These are phyloP conservation scores for Amphicarpaea edgeworthii DNA, from an alignment of 306 rosid species.

Conservation along the genomic window DNA sequence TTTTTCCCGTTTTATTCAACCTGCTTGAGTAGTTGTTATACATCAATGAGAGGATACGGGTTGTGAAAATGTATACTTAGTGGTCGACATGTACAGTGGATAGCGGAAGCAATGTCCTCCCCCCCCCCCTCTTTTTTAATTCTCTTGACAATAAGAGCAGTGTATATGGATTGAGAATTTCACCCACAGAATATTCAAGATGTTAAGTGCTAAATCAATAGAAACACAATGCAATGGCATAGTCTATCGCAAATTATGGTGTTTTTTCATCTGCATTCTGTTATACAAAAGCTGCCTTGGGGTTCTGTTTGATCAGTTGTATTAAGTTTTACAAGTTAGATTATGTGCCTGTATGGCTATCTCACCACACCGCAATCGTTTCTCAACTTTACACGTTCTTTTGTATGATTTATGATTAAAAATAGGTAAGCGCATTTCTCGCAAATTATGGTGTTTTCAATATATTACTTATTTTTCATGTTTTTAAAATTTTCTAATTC, in stretches of 20 bases:
- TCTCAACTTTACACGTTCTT: background rate
- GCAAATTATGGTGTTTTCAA: too few relatives aligned
- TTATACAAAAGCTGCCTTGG: background rate
- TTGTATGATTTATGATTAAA: background rate
- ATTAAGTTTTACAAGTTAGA: background rate
- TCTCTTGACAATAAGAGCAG: constrained; percentile 58
- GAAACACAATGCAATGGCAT: constrained; percentile 49
- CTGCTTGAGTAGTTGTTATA: constrained; percentile 68
- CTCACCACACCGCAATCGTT: background rate
- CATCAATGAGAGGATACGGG: constrained; percentile 61
- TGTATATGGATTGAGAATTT: constrained; percentile 58
- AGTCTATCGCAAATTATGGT: constrained; percentile 35
- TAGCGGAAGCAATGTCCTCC: constrained; percentile 60
- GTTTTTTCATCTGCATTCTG: constrained; percentile 21
- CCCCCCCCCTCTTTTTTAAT: background rate
- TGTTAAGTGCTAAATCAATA: constrained; percentile 46
- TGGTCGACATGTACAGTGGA: constrained; percentile 73
- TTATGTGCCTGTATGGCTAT: too few relatives aligned
- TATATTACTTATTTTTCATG: too few relatives aligned
- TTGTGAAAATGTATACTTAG: constrained; percentile 69
- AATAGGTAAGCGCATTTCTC: too few relatives aligned
- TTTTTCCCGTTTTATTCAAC: constrained; percentile 44
- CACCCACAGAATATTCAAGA: constrained; percentile 48
- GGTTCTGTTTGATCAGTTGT: background rate
- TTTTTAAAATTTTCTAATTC: too few relatives aligned